Percentiles rank a stretch among this genome's conserved stretches.
These are phyloP conservation scores for Aspergillus sp. DNA, from an alignment of 2,329 filamentous ascomycete genomes.

Conservation along the genomic window DNA sequence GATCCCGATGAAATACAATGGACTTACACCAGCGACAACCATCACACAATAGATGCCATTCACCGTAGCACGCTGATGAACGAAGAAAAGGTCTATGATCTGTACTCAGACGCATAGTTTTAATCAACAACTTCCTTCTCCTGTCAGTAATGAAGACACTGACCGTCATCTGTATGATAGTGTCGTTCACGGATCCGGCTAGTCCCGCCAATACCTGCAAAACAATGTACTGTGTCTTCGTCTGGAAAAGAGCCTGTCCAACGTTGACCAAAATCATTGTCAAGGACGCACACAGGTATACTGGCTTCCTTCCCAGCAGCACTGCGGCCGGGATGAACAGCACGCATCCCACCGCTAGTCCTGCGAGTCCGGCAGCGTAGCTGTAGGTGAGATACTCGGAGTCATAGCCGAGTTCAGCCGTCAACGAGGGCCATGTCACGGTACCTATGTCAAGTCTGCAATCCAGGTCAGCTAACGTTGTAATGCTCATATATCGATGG, in stretches of 20 bases:
- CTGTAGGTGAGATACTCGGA: conserved; percentile 9
- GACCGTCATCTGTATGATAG: conserved; percentile 14
- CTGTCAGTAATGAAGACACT: not conserved
- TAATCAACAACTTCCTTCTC: not conserved
- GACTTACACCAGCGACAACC: conserved; percentile 2
- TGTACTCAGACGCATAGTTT: not conserved
- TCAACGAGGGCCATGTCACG: conserved; percentile 6
- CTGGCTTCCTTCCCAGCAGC: conserved; percentile 9
- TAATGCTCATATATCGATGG: not conserved
- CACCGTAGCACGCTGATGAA: conserved; percentile 11
- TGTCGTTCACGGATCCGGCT: conserved; percentile 10
- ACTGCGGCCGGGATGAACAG: conserved; percentile 15
- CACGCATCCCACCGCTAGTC: conserved; percentile 10
- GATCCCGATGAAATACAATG: not conserved
- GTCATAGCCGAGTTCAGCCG: conserved; percentile 10
- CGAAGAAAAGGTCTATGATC: conserved; percentile 16
- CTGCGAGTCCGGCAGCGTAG: conserved; percentile 9
- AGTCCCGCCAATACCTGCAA: conserved; percentile 7
- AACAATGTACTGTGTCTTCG: conserved; percentile 4
- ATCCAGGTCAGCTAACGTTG: not conserved
- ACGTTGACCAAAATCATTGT: conserved; percentile 8
- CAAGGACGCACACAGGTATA: conserved; percentile 7
- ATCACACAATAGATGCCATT: conserved; percentile 10
- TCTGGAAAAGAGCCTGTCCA: conserved; percentile 1
- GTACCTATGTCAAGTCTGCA: conserved; percentile 10